phyloP scores from a whole-genome alignment of 2,329 filamentous ascomycete genomes.

The Chrysosphaeria jannelii region DNA sequence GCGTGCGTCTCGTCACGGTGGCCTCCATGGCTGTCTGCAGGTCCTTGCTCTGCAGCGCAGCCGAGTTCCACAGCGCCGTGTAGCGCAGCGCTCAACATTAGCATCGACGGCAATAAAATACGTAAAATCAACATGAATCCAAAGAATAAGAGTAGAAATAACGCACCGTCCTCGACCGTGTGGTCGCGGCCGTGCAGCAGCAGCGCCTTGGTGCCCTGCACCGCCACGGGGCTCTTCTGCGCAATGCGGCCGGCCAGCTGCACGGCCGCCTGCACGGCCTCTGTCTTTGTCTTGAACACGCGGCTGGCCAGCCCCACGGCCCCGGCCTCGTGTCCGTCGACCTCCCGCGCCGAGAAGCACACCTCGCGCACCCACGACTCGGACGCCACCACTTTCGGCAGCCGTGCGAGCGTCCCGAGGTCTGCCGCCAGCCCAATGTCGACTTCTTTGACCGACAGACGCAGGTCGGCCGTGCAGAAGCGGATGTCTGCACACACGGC shows the following conservation, averaged over 20 bases:
- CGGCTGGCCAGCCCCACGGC: conserved; percentile 38
- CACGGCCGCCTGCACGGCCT: conserved; percentile 29
- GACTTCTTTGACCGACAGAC: conserved; percentile 50
- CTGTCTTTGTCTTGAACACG: conserved; percentile 30
- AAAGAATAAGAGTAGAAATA: conserved; percentile 11
- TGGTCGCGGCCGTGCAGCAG: conserved; percentile 60
- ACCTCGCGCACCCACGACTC: conserved; percentile 58
- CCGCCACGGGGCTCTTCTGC: conserved; percentile 61
- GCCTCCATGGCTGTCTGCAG: conserved; percentile 44
- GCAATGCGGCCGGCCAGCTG: conserved; percentile 35
- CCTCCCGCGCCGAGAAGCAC: conserved; percentile 37
- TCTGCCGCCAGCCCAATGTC: conserved; percentile 59
- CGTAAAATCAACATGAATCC: too few relatives aligned
- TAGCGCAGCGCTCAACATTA: conserved; percentile 33
- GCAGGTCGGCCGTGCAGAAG: conserved; percentile 25
- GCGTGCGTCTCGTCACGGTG: conserved; percentile 47
- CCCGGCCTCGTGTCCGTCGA: conserved; percentile 35
- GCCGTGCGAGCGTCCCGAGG: conserved; percentile 40
- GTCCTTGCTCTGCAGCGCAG: conserved; percentile 54
- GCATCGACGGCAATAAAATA: neutral
- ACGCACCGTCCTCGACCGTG: conserved; percentile 46
- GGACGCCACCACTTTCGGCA: conserved; percentile 43
- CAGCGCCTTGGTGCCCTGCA: conserved; percentile 66
- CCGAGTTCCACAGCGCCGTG: conserved; percentile 66
- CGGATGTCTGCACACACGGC: conserved; percentile 40